A percentile compares a stretch with the other conserved stretches of the same genome.
These are phyloP conservation scores for Isatis tinctoria DNA, from an alignment of 345 rosid genomes.

Conservation along the genomic window DNA sequence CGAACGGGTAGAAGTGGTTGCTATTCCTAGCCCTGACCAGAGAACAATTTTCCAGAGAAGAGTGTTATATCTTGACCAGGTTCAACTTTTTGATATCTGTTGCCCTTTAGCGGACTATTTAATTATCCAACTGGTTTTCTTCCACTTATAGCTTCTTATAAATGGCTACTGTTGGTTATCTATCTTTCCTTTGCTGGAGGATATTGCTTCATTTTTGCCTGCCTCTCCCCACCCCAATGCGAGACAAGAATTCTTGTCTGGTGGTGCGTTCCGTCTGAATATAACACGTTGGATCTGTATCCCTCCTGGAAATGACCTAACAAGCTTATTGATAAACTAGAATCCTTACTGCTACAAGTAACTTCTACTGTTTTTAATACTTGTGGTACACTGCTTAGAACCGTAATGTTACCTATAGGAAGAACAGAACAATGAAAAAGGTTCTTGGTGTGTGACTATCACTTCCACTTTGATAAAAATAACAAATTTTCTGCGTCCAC, in stretches of 20 bases:
- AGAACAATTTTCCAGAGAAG: slow-evolving; percentile 57
- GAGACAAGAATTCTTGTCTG: not conserved
- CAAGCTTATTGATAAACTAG: not conserved
- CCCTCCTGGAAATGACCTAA: not conserved
- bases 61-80: slow-evolving; percentile 86
- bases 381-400: not conserved
- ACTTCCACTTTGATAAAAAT: not conserved
- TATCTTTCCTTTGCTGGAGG: not conserved
- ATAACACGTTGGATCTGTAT: not conserved
- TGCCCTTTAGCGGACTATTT: not conserved
- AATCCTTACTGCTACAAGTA: not conserved
- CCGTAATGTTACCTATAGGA: not conserved
- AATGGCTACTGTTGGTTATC: not conserved
- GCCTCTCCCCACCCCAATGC: not conserved
- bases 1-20: slow-evolving; percentile 92
- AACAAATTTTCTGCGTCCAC: not conserved
- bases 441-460: not conserved
- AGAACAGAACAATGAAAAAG: not conserved
- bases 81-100: slow-evolving; percentile 1
- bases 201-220: not conserved
- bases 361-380: not conserved
- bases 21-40: slow-evolving; percentile 64
- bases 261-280: not conserved
- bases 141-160: slow-evolving; percentile 3
- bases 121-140: not conserved